These are phyloP conservation scores for Candida michaelii DNA, from an alignment of 805 yeast genomes.

Conservation along the genomic window DNA sequence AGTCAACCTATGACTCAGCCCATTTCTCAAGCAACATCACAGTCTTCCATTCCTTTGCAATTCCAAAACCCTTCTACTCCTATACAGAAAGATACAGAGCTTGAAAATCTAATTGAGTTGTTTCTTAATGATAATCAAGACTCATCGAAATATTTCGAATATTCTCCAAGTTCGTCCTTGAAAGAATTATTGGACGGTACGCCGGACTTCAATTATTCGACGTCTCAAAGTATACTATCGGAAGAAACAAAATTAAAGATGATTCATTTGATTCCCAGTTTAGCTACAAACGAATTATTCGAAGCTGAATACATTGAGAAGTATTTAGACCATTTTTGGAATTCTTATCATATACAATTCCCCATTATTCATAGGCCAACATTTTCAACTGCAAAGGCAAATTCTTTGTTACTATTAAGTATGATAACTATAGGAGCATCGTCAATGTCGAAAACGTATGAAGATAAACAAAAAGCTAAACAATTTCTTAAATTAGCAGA, in stretches of 20 bases:
- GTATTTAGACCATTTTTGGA: slow-evolving; percentile 44
- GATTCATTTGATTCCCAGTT: slow-evolving; percentile 5
- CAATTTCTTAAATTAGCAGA: slow-evolving; percentile 35
- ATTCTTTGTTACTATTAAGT: slow-evolving; percentile 49
- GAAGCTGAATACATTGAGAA: slow-evolving; percentile 5
- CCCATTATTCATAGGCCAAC: slow-evolving; percentile 59
- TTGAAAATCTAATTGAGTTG: slow-evolving; percentile 10
- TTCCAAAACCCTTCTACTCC: slow-evolving; percentile 7
- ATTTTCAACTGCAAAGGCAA: slow-evolving; percentile 46
- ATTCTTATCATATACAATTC: slow-evolving; percentile 51
- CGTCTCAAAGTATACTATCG: slow-evolving; percentile 8
- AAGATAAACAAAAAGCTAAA: slow-evolving; percentile 13
- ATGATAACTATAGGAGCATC: slow-evolving; percentile 57
- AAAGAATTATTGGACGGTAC: slow-evolving; percentile 13
- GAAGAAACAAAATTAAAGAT: slow-evolving; percentile 6
- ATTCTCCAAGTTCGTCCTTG: slow-evolving; percentile 13
- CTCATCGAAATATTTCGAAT: slow-evolving; percentile 9
- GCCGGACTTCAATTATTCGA: slow-evolving; percentile 10
- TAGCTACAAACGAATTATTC: slow-evolving; percentile 1
- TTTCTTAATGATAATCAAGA: slow-evolving; percentile 10
- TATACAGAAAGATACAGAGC: slow-evolving; percentile 6
- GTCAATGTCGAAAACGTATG: slow-evolving; percentile 20
- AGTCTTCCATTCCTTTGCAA: neutral
- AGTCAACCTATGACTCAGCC: neutral
- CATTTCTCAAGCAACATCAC: neutral